phyloP scores from a whole-genome alignment of 805 yeast species.

The Kodamaea neixiangensis region DNA sequence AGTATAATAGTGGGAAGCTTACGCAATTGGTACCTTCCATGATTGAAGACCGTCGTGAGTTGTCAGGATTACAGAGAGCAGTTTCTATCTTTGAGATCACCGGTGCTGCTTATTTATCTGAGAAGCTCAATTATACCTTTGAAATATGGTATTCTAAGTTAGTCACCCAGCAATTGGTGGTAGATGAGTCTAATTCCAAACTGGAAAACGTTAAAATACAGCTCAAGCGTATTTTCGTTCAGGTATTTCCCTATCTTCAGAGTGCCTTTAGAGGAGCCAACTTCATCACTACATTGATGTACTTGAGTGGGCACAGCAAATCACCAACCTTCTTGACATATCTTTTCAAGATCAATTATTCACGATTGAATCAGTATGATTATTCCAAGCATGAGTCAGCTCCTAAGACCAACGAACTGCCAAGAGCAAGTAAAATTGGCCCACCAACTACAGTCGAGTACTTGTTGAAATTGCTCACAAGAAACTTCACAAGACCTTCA shows the following conservation, averaged over 20 bases:
- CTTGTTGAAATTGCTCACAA: slow-evolving; percentile 24
- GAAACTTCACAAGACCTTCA: slow-evolving; percentile 25
- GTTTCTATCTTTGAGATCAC: slow-evolving; percentile 61
- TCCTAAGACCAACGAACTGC: slow-evolving; percentile 6
- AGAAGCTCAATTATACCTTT: slow-evolving; percentile 64
- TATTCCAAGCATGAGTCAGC: slow-evolving; percentile 41
- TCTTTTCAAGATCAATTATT: slow-evolving; percentile 61
- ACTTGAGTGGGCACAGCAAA: slow-evolving; percentile 64
- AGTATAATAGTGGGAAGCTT: slow-evolving; percentile 33
- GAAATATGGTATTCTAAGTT: slow-evolving; percentile 64
- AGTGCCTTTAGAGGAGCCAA: slow-evolving; percentile 49
- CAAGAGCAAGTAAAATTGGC: slow-evolving; percentile 28
- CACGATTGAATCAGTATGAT: slow-evolving; percentile 59
- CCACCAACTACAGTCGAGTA: slow-evolving; percentile 46
- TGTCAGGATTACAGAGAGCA: slow-evolving; percentile 53
- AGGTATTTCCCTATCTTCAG: slow-evolving; percentile 61
- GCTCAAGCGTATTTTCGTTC: slow-evolving; percentile 46
- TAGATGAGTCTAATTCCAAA: slow-evolving; percentile 20
- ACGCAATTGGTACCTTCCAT: slow-evolving; percentile 40
- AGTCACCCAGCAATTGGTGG: slow-evolving; percentile 47
- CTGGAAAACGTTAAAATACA: slow-evolving; percentile 30
- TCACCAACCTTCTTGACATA: slow-evolving; percentile 65
- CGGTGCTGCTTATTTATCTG: slow-evolving; percentile 66
- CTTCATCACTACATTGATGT: slow-evolving; percentile 60
- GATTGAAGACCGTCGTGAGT: slow-evolving; percentile 53